phyloP scores from a whole-genome alignment of 73 alveolate species.

The Blepharisma stoltei region DNA sequence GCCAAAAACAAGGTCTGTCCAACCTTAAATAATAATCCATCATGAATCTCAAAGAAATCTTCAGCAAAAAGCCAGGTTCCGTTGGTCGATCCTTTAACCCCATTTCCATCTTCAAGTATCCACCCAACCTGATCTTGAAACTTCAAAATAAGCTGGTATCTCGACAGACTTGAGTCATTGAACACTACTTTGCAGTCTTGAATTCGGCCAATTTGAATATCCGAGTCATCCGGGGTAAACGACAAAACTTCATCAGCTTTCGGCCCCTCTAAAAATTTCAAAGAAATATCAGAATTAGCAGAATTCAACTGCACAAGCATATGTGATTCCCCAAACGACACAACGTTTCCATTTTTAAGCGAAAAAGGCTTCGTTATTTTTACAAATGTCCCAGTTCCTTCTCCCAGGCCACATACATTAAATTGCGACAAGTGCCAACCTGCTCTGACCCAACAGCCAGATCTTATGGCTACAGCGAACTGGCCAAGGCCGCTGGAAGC shows the following conservation, averaged over 20 bases:
- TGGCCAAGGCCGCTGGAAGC: too few species aligned
- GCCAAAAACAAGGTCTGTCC: conserved; percentile 42
- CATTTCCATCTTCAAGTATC: conserved; percentile 61
- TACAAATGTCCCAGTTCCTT: conserved; percentile 70
- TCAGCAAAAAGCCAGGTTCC: conserved; percentile 71
- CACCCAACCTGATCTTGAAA: conserved; percentile 36
- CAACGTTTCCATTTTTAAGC: conserved; percentile 50
- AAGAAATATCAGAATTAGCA: conserved; percentile 36
- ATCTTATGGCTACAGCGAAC: too few species aligned
- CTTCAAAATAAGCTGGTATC: conserved; percentile 36
- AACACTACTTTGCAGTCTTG: conserved; percentile 39
- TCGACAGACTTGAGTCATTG: conserved; percentile 28
- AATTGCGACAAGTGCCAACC: too few species aligned
- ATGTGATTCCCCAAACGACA: conserved; percentile 66
- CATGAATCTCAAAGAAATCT: conserved; percentile 50
- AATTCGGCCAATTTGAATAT: conserved; percentile 60
- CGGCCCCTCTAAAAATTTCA: conserved; percentile 71
- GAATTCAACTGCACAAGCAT: conserved; percentile 50
- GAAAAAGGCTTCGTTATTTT: conserved; percentile 41
- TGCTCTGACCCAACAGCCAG: too few species aligned
- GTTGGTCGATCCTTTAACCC: conserved; percentile 44
- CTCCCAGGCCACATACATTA: conserved; percentile 70
- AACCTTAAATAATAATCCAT: conserved; percentile 50
- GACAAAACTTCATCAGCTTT: conserved; percentile 53
- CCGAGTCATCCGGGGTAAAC: conserved; percentile 31